Evolutionary conservation across 2,329 filamentous ascomycete species (phyloP).

Genomic region (Teratosphaeria gauchensis): DNA sequence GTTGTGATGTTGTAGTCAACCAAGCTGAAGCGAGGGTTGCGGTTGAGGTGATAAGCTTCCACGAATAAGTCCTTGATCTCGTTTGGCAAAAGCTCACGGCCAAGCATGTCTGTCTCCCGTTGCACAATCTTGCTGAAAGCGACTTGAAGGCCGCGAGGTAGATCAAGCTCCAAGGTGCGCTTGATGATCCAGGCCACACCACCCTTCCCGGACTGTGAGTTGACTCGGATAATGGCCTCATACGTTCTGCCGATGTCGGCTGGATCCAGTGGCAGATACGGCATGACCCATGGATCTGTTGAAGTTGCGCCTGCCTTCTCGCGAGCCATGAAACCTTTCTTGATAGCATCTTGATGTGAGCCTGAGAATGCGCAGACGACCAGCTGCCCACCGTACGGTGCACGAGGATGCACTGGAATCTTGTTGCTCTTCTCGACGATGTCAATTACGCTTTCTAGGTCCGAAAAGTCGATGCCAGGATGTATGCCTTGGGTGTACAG

Average conservation of each 20-base stretch:
- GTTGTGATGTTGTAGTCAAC: conserved; percentile 86
- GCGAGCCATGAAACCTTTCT: conserved; percentile 70
- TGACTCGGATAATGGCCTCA: conserved; percentile 95
- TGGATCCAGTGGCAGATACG: conserved; percentile 88
- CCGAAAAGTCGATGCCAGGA: conserved; percentile 81
- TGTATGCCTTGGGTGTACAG: conserved; percentile 88
- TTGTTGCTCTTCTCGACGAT: conserved; percentile 88
- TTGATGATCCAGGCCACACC: conserved; percentile 92
- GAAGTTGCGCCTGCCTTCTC: conserved; percentile 48
- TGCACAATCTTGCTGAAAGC: conserved; percentile 87
- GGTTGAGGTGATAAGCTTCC: conserved; percentile 71
- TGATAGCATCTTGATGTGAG: conserved; percentile 91
- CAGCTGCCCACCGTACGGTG: conserved; percentile 82
- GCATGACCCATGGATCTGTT: conserved; percentile 70
- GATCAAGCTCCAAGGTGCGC: conserved; percentile 77
- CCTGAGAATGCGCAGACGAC: conserved; percentile 91
- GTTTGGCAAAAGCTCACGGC: conserved; percentile 69
- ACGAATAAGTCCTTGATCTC: conserved; percentile 89
- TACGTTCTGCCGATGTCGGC: conserved; percentile 93
- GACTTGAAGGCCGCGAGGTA: conserved; percentile 84
- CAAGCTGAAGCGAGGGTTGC: conserved; percentile 74
- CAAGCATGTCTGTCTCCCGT: conserved; percentile 64
- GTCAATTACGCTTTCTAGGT: conserved; percentile 77
- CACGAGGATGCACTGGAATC: conserved; percentile 81
- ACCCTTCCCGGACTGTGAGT: conserved; percentile 91